Percentiles rank a stretch among this genome's conserved stretches.
Conservation (phyloP, 1,284 basidiomycete species). For the Leccinum brunneo-olivaceum region DNA sequence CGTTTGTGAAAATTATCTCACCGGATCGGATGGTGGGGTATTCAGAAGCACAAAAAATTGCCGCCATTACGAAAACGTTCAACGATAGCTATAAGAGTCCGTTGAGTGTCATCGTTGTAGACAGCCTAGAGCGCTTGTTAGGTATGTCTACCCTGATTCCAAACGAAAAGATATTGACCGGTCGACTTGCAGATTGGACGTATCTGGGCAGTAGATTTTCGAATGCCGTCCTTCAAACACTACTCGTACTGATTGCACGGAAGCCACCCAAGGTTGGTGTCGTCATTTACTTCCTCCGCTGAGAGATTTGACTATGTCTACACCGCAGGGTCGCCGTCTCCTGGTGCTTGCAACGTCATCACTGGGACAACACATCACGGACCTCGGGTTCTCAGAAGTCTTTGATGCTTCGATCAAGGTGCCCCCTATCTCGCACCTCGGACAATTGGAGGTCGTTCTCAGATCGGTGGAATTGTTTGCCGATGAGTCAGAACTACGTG, state of each 20-base stretch:
- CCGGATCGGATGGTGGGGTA: constrained; percentile 98
- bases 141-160: constrained; percentile 42
- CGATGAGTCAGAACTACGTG: constrained; percentile 46
- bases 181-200: constrained; percentile 76
- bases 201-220: constrained; percentile 96
- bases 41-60: constrained; percentile 86
- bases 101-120: constrained; percentile 93
- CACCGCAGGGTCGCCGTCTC: constrained; percentile 74
- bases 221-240: constrained; percentile 86
- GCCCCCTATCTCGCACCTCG: constrained; percentile 73
- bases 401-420: constrained; percentile 90
- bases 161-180: not conserved
- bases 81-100: constrained; percentile 97
- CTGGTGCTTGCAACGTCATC: constrained; percentile 92
- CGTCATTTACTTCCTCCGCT: not conserved
- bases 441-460: constrained; percentile 72
- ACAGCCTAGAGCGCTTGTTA: constrained; percentile 84
- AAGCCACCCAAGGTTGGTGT: constrained; percentile 82
- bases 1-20: constrained; percentile 97
- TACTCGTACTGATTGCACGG: constrained; percentile 85
- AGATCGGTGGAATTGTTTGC: constrained; percentile 81
- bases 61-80: constrained; percentile 91
- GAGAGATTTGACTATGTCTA: constrained; percentile 9
- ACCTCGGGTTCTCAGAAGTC: constrained; percentile 83
- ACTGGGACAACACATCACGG: constrained; percentile 78